Evolutionary conservation across 2,329 filamentous ascomycete genomes (phyloP).

Genomic region (Dothistroma septosporum): DNA sequence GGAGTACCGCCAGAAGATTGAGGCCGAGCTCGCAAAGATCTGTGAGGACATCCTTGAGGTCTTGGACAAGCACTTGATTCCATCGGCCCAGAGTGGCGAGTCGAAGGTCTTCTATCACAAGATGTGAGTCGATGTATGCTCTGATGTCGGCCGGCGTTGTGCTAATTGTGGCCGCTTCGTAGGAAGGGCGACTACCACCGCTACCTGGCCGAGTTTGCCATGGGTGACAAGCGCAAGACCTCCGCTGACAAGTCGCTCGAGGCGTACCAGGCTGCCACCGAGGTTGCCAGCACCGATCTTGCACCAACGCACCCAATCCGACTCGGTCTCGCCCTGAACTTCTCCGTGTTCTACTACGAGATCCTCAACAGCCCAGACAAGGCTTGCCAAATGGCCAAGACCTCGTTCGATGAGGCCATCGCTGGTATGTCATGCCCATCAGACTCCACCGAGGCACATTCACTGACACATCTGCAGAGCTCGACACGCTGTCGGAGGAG

Average conservation of each 20-base stretch:
- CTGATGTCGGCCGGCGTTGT: background rate
- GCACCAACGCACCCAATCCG: slow-evolving; percentile 90
- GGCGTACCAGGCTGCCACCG: slow-evolving; percentile 92
- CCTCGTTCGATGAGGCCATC: slow-evolving; percentile 94
- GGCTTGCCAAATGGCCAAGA: slow-evolving; percentile 95
- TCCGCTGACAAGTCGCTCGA: slow-evolving; percentile 92
- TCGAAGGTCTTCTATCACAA: slow-evolving; percentile 99
- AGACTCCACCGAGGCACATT: background rate
- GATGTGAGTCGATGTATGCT: slow-evolving; percentile 62
- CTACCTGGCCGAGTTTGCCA: slow-evolving; percentile 94
- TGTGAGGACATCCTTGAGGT: slow-evolving; percentile 96
- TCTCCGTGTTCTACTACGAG: slow-evolving; percentile 99
- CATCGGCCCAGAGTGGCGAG: slow-evolving; percentile 89
- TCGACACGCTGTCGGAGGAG: slow-evolving; percentile 95
- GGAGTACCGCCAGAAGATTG: slow-evolving; percentile 98
- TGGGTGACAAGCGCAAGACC: slow-evolving; percentile 90
- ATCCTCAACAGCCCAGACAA: slow-evolving; percentile 98
- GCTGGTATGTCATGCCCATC: slow-evolving; percentile 54
- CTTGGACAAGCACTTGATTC: slow-evolving; percentile 88
- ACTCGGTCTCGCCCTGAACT: slow-evolving; percentile 87
- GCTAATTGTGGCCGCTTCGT: slow-evolving; percentile 23
- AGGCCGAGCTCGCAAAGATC: slow-evolving; percentile 93
- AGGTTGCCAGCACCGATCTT: slow-evolving; percentile 83
- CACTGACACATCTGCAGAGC: slow-evolving; percentile 55
- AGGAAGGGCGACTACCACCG: slow-evolving; percentile 99